Base-by-base conservation (phyloP, 805 yeast genomes). In the Lachancea thermotolerans region DNA sequence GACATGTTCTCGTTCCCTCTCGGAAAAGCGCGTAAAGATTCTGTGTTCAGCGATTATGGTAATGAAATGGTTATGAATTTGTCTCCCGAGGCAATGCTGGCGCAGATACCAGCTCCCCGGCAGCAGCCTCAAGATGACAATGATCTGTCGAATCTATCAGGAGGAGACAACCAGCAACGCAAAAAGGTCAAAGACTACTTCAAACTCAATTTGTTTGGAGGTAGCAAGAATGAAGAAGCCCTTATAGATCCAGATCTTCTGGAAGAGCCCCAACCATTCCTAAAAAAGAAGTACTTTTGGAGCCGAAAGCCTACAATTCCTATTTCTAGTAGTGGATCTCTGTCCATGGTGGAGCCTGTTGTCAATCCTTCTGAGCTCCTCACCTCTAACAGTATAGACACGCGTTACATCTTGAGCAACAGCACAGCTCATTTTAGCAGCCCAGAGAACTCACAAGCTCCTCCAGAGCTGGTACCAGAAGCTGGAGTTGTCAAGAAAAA, bases 271-370 rank as follows among this genome's bases (percentile, higher is more conserved):
- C 46, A 48, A 16, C 48, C 45, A 10, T 46, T 49, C n/a, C 44
- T 56, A 35, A 57, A 51, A 44, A 59, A 56, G 34, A 57, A 46
- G 42, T 56, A 51, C 35, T 58, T 60, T 35, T 57, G 63, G 60
- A 56, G 56, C 28, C 50, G 59, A 38, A 54, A 50, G 21, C 54
- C 49, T 16, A 50, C 46, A 3, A 41, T 48, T 11, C 49, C 49
- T 7, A 37, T 48, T 5, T 36, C 43, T 8, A 37, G 34, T 27
- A 35, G 37, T 18, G 35, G 21, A 9, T 18, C 32, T 8, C 14
- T 29, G 25, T 16, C 39, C 10, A 10, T 27, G 12, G 16, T 25
- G 12, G 47, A 39, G 33, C 43, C 43, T n/a, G 47, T 44, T 7
- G 40, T 44, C 17, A 39, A 44, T 30, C 47, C 47, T 3, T 44